phyloP scores from a whole-genome alignment of 441 rosid species.

The Gossypium lobatum region DNA sequence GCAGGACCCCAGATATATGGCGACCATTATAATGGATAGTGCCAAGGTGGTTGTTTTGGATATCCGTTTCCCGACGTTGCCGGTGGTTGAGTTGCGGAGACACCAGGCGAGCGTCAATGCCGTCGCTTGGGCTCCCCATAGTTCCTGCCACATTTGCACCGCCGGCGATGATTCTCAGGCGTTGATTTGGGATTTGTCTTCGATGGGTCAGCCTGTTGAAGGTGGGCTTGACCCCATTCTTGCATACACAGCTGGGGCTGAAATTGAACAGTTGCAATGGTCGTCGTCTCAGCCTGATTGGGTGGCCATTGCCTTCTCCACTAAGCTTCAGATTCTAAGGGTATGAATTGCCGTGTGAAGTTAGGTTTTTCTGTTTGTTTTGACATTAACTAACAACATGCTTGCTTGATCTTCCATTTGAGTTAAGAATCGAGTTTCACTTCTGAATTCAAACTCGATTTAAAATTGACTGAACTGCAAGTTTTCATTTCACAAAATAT shows the following conservation, averaged over 20 bases:
- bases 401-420: background rate
- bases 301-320: slow-evolving; percentile 91
- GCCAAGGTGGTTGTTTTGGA: slow-evolving; percentile 89
- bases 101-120: slow-evolving; percentile 89
- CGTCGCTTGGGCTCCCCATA: slow-evolving; percentile 96
- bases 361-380: too few species aligned
- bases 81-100: slow-evolving; percentile 82
- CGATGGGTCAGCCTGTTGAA: slow-evolving; percentile 89
- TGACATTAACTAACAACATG: background rate
- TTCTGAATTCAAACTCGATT: too few species aligned
- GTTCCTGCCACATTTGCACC: slow-evolving; percentile 87
- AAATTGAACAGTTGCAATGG: slow-evolving; percentile 95
- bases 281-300: slow-evolving; percentile 94
- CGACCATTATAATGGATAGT: slow-evolving; percentile 89
- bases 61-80: slow-evolving; percentile 80
- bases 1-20: slow-evolving; percentile 96
- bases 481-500: too few species aligned
- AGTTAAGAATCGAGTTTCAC: too few species aligned
- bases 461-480: too few species aligned
- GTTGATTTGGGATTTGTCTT: slow-evolving; percentile 83
- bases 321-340: slow-evolving; percentile 91
- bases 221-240: slow-evolving; percentile 91
- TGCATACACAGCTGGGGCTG: slow-evolving; percentile 86
- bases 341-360: slow-evolving; percentile 34
- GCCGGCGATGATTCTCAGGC: slow-evolving; percentile 96